Percentiles rank a stretch among this genome's conserved stretches.
These are phyloP conservation scores for Globisporangium okanoganense DNA, from an alignment of 352 stramenopile genomes.

Conservation along the genomic window DNA sequence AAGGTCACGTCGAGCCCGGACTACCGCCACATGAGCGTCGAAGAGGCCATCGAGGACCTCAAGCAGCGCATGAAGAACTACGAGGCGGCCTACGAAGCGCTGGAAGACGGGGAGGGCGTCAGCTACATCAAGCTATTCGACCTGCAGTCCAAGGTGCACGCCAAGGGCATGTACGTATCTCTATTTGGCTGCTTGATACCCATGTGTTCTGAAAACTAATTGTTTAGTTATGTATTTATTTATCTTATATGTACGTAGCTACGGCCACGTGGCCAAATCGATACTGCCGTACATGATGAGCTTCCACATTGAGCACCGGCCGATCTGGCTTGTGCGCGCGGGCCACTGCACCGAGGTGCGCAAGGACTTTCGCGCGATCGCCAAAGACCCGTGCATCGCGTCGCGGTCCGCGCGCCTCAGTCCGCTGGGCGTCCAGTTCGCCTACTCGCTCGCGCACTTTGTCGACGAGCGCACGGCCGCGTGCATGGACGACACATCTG, in stretches of 20 bases:
- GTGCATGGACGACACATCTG: slow-evolving; percentile 37
- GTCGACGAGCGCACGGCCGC: slow-evolving; percentile 74
- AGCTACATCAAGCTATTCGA: slow-evolving; percentile 91
- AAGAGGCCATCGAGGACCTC: slow-evolving; percentile 76
- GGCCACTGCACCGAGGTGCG: slow-evolving; percentile 81
- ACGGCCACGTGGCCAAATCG: slow-evolving; percentile 88
- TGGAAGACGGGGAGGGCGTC: slow-evolving; percentile 81
- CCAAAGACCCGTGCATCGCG: slow-evolving; percentile 69
- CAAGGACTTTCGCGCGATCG: slow-evolving; percentile 61
- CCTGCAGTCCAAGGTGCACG: slow-evolving; percentile 83
- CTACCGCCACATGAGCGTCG: slow-evolving; percentile 68
- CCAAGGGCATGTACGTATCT: slow-evolving; percentile 66
- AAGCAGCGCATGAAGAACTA: slow-evolving; percentile 86
- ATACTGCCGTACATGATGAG: slow-evolving; percentile 94
- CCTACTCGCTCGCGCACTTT: slow-evolving; percentile 88
- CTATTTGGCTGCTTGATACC: neutral
- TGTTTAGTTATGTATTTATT: neutral
- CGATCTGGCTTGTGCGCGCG: slow-evolving; percentile 91
- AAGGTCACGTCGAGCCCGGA: slow-evolving; percentile 78
- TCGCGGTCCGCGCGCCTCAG: slow-evolving; percentile 82
- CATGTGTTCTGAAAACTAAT: neutral
- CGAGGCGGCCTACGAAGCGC: slow-evolving; percentile 80
- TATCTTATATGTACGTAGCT: slow-evolving; percentile 22
- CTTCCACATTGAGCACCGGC: slow-evolving; percentile 92
- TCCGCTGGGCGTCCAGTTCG: slow-evolving; percentile 90